Conservation (phyloP, 1,139 yeast genomes). For the Meyerozyma sp. region DNA sequence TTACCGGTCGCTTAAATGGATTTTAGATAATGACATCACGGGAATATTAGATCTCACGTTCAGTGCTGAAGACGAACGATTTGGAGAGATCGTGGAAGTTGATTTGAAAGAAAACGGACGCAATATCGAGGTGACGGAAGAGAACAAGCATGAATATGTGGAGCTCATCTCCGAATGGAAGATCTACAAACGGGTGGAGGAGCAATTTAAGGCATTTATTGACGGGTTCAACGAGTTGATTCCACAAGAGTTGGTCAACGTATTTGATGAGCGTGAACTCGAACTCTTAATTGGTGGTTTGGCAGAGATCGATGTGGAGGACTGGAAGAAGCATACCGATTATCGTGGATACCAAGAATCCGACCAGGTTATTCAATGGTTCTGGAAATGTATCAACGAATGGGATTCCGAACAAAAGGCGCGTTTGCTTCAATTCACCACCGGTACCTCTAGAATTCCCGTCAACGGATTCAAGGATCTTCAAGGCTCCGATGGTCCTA, state of each 20-base stretch:
- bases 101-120: conserved; percentile 89
- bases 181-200: conserved; percentile 87
- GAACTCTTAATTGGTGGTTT: conserved; percentile 97
- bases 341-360: conserved; percentile 95
- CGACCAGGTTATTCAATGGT: conserved; percentile 97
- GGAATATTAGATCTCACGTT: conserved; percentile 79
- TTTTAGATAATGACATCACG: conserved; percentile 88
- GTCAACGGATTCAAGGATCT: conserved; percentile 97
- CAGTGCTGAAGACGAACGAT: conserved; percentile 92
- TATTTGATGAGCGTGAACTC: conserved; percentile 94
- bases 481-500: conserved; percentile 98
- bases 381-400: conserved; percentile 89
- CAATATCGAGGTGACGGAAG: conserved; percentile 87
- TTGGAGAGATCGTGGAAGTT: conserved; percentile 86
- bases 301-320: conserved; percentile 95
- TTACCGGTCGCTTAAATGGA: conserved; percentile 92
- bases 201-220: conserved; percentile 92
- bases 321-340: conserved; percentile 98
- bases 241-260: conserved; percentile 94
- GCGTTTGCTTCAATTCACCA: conserved; percentile 88
- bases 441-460: conserved; percentile 98
- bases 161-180: conserved; percentile 96
- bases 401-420: conserved; percentile 98
- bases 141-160: conserved; percentile 91
- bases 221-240: conserved; percentile 96